A percentile compares a stretch with the other conserved stretches of the same genome.
These are phyloP conservation scores for Neolentinus lepideus DNA, from an alignment of 1,284 basidiomycete species.

Conservation along the genomic window DNA sequence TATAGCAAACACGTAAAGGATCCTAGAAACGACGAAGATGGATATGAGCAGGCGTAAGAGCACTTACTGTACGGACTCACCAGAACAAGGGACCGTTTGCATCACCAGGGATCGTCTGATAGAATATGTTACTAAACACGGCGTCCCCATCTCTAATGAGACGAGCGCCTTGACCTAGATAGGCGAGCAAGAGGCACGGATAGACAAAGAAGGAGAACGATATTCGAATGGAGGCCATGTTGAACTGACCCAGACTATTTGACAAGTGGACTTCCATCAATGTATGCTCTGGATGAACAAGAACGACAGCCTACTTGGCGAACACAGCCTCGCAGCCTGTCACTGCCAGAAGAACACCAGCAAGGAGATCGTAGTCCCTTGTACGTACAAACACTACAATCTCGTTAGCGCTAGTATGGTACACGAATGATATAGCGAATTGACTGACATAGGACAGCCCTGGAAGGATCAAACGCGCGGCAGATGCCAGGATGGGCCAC, in stretches of 20 bases:
- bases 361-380: conserved; percentile 48
- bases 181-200: conserved; percentile 56
- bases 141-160: conserved; percentile 42
- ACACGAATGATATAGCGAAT: background rate
- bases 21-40: too few relatives aligned
- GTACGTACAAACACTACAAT: conserved; percentile 55
- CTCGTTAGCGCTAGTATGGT: background rate
- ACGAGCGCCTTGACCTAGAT: conserved; percentile 63
- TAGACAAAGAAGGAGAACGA: conserved; percentile 50
- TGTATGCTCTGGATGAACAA: background rate
- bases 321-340: conserved; percentile 68
- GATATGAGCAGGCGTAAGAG: too few relatives aligned
- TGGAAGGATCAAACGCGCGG: conserved; percentile 60
- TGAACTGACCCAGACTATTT: conserved; percentile 59
- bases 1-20: conserved; percentile 55
- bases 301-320: conserved; percentile 39
- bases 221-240: conserved; percentile 45
- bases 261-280: background rate
- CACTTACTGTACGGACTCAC: conserved; percentile 18
- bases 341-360: conserved; percentile 56
- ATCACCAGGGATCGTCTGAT: conserved; percentile 53
- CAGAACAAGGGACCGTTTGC: conserved; percentile 47
- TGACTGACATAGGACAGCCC: conserved; percentile 50
- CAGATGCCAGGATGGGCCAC: conserved; percentile 49
- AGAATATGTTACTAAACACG: conserved; percentile 53